These are phyloP conservation scores for Rosa rugosa DNA, from an alignment of 306 rosid species.

Conservation along the genomic window DNA sequence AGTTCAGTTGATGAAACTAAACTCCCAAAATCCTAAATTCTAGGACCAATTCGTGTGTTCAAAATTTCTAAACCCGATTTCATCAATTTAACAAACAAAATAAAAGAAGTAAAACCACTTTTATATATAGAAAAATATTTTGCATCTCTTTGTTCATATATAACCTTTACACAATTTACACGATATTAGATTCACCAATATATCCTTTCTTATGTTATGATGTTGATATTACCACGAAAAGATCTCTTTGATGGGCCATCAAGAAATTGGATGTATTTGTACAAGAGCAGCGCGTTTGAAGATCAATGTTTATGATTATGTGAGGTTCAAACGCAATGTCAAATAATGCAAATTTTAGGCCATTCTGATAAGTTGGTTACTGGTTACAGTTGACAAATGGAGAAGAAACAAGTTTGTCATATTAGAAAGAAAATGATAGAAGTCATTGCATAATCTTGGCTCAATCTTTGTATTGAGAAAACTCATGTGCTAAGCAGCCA, in stretches of 20 bases:
- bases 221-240: background rate
- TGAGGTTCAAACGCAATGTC: conserved; percentile 10
- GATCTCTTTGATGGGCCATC: background rate
- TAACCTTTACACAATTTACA: background rate
- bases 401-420: conserved; percentile 5
- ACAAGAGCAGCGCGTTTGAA: conserved; percentile 5
- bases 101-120: background rate
- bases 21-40: too few relatives aligned
- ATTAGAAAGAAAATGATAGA: background rate
- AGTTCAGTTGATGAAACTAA: too few relatives aligned
- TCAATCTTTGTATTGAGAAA: conserved; percentile 4
- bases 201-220: background rate
- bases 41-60: too few relatives aligned
- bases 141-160: background rate
- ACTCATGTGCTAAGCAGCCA: conserved; percentile 18
- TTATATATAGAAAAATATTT: too few relatives aligned
- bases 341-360: conserved; percentile 14
- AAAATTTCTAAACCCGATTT: too few relatives aligned
- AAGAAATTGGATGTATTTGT: background rate
- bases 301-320: conserved; percentile 6
- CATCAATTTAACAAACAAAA: too few relatives aligned
- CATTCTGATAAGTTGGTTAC: background rate
- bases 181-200: background rate
- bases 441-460: conserved; percentile 10
- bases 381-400: conserved; percentile 17